Percentiles rank a stretch among this genome's conserved stretches.
Evolutionary conservation across 2,329 filamentous ascomycete species (phyloP).

Genomic region (Colletotrichum incanum): DNA sequence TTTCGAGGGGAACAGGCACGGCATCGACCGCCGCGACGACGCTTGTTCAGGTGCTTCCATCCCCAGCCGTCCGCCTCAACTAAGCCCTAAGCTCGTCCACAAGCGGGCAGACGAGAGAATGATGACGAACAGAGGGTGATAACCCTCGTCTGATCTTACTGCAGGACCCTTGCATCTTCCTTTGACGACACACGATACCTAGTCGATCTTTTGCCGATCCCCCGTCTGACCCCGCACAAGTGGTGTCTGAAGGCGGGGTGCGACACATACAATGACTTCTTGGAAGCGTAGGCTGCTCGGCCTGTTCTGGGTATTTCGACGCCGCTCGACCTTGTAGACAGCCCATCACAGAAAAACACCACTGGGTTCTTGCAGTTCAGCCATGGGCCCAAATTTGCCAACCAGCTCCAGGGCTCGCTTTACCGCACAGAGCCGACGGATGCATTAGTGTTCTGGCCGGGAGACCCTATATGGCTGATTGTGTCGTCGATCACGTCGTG

Average conservation of each 20-base stretch:
- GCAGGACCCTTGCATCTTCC: slow-evolving; percentile 18
- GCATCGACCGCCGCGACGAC: slow-evolving; percentile 7
- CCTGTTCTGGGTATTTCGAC: not conserved
- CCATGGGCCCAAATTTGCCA: not conserved
- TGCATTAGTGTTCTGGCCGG: slow-evolving; percentile 14
- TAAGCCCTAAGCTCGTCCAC: not conserved
- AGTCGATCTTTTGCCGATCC: slow-evolving; percentile 29
- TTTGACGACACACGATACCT: not conserved
- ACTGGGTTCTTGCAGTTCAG: slow-evolving; percentile 1
- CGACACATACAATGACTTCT: slow-evolving; percentile 12
- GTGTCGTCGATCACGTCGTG: slow-evolving; percentile 8
- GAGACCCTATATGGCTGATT: slow-evolving; percentile 8
- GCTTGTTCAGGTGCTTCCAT: slow-evolving; percentile 9
- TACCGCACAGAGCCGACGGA: not conserved
- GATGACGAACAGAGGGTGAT: not conserved
- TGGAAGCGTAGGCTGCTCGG: not conserved
- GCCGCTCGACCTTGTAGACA: not conserved
- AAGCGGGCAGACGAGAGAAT: not conserved
- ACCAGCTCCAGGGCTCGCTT: not conserved
- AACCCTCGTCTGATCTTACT: slow-evolving; percentile 21
- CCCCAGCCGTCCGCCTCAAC: not conserved
- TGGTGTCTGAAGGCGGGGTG: slow-evolving; percentile 6
- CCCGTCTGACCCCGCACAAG: slow-evolving; percentile 20
- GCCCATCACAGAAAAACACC: not conserved
- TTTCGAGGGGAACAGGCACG: not conserved